Conservation (phyloP, 2,329 filamentous ascomycete genomes). For the Epichloe baconii region DNA sequence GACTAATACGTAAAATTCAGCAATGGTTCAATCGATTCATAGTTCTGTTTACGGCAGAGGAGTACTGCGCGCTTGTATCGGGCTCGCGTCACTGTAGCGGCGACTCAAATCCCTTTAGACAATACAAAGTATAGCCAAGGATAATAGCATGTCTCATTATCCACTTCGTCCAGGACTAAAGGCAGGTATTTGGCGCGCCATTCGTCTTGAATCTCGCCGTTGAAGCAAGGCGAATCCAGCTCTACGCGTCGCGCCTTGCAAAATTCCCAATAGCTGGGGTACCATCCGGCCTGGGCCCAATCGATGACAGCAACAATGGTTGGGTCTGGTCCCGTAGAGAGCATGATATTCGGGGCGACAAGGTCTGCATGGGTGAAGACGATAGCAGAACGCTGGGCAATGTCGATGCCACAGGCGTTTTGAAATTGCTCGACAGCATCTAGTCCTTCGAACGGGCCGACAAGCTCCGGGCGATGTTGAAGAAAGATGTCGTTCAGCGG, state of each 20-base stretch:
- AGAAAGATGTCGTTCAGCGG: conserved; percentile 21
- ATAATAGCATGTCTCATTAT: conserved; percentile 18
- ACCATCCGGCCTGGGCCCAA: conserved; percentile 20
- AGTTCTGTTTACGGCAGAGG: too few species aligned
- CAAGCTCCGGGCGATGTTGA: conserved; percentile 7
- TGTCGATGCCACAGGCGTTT: conserved; percentile 17
- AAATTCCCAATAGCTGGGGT: conserved; percentile 21
- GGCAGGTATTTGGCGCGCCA: conserved; percentile 19
- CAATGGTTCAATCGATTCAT: too few species aligned
- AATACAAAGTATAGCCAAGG: conserved; percentile 18
- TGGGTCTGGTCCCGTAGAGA: conserved; percentile 9
- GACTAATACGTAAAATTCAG: not conserved
- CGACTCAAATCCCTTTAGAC: conserved; percentile 4
- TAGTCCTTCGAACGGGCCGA: conserved; percentile 17
- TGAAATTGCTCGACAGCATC: conserved; percentile 20
- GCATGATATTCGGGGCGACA: conserved; percentile 13
- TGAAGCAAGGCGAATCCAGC: conserved; percentile 10
- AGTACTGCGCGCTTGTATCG: too few species aligned
- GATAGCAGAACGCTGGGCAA: conserved; percentile 11
- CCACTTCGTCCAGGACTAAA: conserved; percentile 16
- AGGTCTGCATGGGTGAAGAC: conserved; percentile 16
- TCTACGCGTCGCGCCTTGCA: conserved; percentile 16
- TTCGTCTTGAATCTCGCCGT: conserved; percentile 14
- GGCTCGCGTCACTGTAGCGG: too few species aligned
- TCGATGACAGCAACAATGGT: conserved; percentile 15